Percentiles rank a stretch among this genome's conserved stretches.
Conservation (phyloP, 176 grass and related monocot genomes). For the Pontederia crassipes region DNA sequence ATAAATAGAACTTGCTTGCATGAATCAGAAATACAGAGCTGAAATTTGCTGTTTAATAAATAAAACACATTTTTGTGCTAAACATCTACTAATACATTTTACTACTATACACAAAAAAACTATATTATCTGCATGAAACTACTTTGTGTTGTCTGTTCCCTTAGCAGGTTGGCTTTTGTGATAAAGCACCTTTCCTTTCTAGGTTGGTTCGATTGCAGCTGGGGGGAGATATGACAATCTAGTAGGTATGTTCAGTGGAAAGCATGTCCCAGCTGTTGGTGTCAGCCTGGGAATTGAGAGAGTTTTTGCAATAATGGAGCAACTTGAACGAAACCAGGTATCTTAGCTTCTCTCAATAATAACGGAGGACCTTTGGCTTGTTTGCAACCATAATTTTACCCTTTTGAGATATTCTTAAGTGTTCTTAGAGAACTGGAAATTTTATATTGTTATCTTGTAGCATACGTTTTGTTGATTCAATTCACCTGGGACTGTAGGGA, state of each 20-base stretch:
- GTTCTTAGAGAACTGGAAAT: background rate
- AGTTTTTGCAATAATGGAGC: conserved; percentile 92
- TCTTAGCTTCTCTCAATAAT: no score
- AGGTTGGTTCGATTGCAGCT: conserved; percentile 96
- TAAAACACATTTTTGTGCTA: no score
- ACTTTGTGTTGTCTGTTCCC: no score
- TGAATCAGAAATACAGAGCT: no score
- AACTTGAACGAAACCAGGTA: conserved; percentile 81
- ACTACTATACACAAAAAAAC: no score
- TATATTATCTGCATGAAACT: no score
- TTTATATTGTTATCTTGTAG: background rate
- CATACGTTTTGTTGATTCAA: background rate
- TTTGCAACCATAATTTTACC: conserved; percentile 54
- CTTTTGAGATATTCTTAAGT: background rate
- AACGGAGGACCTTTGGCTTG: conserved; percentile 87
- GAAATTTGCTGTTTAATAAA: no score
- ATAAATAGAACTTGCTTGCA: no score
- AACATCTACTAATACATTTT: no score
- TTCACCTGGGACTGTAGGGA: conserved; percentile 22
- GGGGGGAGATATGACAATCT: conserved; percentile 88
- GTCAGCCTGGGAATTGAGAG: conserved; percentile 97
- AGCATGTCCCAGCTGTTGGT: conserved; percentile 87
- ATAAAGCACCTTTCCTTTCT: background rate
- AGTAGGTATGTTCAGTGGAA: conserved; percentile 91
- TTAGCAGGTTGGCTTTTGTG: no score